Conservation (phyloP, 2,329 filamentous ascomycete genomes). For the Trichoderma pleuroti region DNA sequence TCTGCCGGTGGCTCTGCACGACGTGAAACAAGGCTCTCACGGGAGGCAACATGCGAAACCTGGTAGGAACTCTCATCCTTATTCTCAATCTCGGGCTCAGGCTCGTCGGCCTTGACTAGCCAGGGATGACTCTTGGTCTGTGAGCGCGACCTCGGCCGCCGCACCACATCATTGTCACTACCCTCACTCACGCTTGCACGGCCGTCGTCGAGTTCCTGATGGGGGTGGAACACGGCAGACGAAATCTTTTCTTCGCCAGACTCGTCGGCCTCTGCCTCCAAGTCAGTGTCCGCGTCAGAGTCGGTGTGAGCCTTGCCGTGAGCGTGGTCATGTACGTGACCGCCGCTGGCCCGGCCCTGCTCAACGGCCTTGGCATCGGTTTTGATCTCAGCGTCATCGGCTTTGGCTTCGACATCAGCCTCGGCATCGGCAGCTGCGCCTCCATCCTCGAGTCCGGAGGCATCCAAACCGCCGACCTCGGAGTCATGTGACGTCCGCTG, state of each 20-base stretch:
- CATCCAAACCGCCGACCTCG: slow-evolving; percentile 36
- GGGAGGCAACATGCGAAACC: slow-evolving; percentile 28
- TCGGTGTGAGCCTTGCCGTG: slow-evolving; percentile 48
- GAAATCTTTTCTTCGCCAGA: slow-evolving; percentile 82
- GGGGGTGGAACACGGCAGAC: slow-evolving; percentile 78
- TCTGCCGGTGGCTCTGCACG: slow-evolving; percentile 34
- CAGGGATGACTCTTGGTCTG: slow-evolving; percentile 45
- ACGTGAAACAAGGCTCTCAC: slow-evolving; percentile 30
- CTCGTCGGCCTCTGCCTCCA: slow-evolving; percentile 47
- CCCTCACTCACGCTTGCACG: slow-evolving; percentile 31
- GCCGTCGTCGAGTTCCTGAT: slow-evolving; percentile 53
- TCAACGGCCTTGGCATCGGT: slow-evolving; percentile 12
- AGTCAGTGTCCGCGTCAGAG: slow-evolving; percentile 18
- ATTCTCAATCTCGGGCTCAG: slow-evolving; percentile 33
- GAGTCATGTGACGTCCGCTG: slow-evolving; percentile 39
- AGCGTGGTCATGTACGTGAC: neutral
- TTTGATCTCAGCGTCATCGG: slow-evolving; percentile 31
- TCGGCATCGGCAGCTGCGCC: slow-evolving; percentile 31
- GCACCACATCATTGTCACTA: slow-evolving; percentile 42
- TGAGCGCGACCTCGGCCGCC: slow-evolving; percentile 43
- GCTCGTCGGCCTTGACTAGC: slow-evolving; percentile 57
- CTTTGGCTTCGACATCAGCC: neutral
- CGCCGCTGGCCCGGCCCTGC: neutral
- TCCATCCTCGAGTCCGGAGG: slow-evolving; percentile 21
- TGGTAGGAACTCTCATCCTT: slow-evolving; percentile 26